These are phyloP conservation scores for Obelidium mucronatum DNA, from an alignment of 192 early-diverging fungal species.

Conservation along the genomic window DNA sequence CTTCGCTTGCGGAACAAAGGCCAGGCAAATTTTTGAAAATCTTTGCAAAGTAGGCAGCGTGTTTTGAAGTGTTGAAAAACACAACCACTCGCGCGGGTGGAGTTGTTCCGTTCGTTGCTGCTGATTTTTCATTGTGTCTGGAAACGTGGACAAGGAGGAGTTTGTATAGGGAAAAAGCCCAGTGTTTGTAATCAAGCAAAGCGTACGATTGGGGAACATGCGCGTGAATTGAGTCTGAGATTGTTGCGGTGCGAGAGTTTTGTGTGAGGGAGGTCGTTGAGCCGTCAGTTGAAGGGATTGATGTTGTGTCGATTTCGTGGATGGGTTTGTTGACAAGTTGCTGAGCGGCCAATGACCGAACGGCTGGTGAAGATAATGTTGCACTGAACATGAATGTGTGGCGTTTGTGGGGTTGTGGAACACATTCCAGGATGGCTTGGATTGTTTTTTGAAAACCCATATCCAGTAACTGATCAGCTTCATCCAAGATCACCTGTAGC, in stretches of 20 bases:
- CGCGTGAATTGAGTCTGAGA: constrained; percentile 50
- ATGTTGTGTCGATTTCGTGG: constrained; percentile 28
- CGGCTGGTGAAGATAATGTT: constrained; percentile 68
- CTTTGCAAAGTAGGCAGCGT: constrained; percentile 68
- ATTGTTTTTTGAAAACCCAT: constrained; percentile 35
- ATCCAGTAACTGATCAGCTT: constrained; percentile 94
- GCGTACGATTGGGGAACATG: constrained; percentile 82
- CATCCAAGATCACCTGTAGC: constrained; percentile 81
- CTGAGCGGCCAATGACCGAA: background rate
- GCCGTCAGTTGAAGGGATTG: background rate
- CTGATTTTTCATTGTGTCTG: background rate
- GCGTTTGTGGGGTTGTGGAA: constrained; percentile 68
- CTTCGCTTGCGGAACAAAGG: constrained; percentile 42
- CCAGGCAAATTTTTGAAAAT: constrained; percentile 59
- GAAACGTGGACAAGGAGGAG: constrained; percentile 55
- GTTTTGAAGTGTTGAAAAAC: constrained; percentile 85
- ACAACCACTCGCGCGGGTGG: constrained; percentile 72
- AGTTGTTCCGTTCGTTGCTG: background rate
- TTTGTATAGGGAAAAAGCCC: constrained; percentile 67
- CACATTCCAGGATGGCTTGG: constrained; percentile 53
- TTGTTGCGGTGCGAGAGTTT: background rate
- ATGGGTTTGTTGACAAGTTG: constrained; percentile 31
- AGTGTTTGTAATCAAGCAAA: constrained; percentile 66
- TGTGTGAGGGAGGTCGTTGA: background rate
- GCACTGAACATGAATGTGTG: constrained; percentile 95